Evolutionary conservation across 139 green algal species (phyloP), one percentile per base, ranked within the genome.

Genomic region (Coelastrella sp.): DNA sequence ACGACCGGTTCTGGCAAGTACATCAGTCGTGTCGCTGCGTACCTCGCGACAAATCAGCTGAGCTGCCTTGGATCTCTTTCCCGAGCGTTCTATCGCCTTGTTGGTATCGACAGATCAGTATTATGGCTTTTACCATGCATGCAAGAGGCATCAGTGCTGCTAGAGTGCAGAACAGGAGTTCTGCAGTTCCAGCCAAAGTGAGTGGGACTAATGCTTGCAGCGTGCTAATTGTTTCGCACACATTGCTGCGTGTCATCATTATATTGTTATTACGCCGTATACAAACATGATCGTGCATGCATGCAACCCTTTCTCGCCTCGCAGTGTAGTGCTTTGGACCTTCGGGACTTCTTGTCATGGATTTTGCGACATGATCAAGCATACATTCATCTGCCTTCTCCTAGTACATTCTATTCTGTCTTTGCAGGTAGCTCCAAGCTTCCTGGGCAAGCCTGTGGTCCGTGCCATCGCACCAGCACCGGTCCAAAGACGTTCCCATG

Each of bases 71-170:
- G n/a, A 32, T 8, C 32, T 41, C 25, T 9, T 40, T 6, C 62
- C 62, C n/a, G 7, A 17, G 7, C 32, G 41, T n/a, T 67, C 8
- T 67, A 57, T 13, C 25, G 2, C 13, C 59, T 17, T 77, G 21
- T 48, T 40, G 35, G 38, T 48, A 19, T 23, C 11, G 3, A 5
- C 0, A 17, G 21, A n/a, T n/a, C n/a, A n/a, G n/a, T n/a, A n/a
- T n/a, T 21, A 77, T 77, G 68, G 68, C 68, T 32, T 59, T 77
- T 45, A 77, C 68, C 68, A 77, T 77, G 68, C 68, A 77, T 77
- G 68, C 68, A 77, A 77, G 38, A 38, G 68, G 38, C 37, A 3
- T 59, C 7, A 77, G 30, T n/a, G 68, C n/a, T 19, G 45, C 68
- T 6, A 77, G 38, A 48, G 38, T 45, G 38, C 68, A 45, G 68